Percentiles rank a stretch among this genome's conserved stretches.
Conservation (phyloP, 2,329 filamentous ascomycete species). For the Trichophyton rubrum region DNA sequence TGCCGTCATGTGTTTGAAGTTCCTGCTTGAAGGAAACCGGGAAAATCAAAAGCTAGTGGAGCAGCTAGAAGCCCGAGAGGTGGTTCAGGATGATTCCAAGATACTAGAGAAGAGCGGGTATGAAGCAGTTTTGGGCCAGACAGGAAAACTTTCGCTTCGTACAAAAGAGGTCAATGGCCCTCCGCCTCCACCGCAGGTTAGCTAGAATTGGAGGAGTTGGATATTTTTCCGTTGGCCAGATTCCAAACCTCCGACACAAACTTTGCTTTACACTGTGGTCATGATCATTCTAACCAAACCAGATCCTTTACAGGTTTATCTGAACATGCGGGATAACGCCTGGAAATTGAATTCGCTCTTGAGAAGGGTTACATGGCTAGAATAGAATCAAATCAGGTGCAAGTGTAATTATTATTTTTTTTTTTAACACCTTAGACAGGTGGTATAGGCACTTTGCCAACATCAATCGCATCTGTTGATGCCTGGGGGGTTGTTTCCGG, state of each 20-base stretch:
- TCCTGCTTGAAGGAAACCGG: conserved; percentile 41
- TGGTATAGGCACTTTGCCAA: no score
- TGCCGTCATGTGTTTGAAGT: conserved; percentile 78
- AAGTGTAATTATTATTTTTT: no score
- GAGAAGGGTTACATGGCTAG: no score
- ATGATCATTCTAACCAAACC: no score
- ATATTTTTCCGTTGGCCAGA: background rate
- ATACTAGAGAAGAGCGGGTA: conserved; percentile 31
- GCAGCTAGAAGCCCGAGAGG: conserved; percentile 35
- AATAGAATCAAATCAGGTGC: no score
- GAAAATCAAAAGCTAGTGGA: conserved; percentile 43
- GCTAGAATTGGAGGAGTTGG: background rate
- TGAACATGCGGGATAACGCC: background rate
- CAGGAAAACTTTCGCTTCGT: conserved; percentile 32
- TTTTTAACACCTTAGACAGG: no score
- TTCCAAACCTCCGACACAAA: background rate
- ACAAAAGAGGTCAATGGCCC: conserved; percentile 20
- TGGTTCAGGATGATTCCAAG: conserved; percentile 27
- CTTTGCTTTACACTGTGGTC: background rate
- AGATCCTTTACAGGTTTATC: no score
- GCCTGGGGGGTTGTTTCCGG: background rate
- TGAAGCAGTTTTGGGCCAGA: conserved; percentile 32
- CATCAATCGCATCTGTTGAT: no score
- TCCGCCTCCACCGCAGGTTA: background rate
- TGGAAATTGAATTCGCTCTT: no score